A percentile compares a stretch with the other conserved stretches of the same genome.
phyloP scores from a whole-genome alignment of 352 stramenopile species.

The Phytophthora cajani region DNA sequence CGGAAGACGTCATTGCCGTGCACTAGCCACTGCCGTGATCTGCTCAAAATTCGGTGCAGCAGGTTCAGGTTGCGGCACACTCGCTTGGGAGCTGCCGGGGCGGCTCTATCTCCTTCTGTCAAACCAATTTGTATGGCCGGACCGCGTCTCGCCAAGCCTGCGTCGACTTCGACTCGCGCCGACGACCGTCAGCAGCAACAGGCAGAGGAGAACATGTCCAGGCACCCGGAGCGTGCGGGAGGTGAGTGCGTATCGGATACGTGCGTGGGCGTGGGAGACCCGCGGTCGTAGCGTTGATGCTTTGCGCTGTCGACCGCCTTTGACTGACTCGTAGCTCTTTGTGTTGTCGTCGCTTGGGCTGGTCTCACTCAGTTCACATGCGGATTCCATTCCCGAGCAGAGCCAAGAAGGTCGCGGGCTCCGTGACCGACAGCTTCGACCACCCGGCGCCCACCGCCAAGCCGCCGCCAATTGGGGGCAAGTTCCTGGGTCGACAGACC shows the following conservation, averaged over 20 bases:
- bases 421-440: constrained; percentile 40
- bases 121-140: constrained; percentile 31
- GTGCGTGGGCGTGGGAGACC: background rate
- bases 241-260: constrained; percentile 11
- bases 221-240: constrained; percentile 24
- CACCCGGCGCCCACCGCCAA: constrained; percentile 20
- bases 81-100: constrained; percentile 7
- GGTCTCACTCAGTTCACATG: constrained; percentile 40
- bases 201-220: constrained; percentile 40
- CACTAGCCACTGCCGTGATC: background rate
- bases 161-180: constrained; percentile 20
- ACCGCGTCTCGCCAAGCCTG: constrained; percentile 20
- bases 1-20: constrained; percentile 15
- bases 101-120: constrained; percentile 4
- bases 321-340: constrained; percentile 18
- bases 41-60: constrained; percentile 8
- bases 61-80: background rate
- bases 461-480: constrained; percentile 31
- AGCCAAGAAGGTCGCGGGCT: constrained; percentile 39
- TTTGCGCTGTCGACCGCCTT: background rate
- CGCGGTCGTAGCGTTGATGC: background rate
- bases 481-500: constrained; percentile 40
- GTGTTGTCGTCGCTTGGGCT: constrained; percentile 7
- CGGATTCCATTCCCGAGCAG: constrained; percentile 47
- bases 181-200: constrained; percentile 13